A percentile compares a stretch with the other conserved stretches of the same genome.
Evolutionary conservation across 2,329 filamentous ascomycete genomes (phyloP).

Genomic region (Trichoderma brevicompactum): DNA sequence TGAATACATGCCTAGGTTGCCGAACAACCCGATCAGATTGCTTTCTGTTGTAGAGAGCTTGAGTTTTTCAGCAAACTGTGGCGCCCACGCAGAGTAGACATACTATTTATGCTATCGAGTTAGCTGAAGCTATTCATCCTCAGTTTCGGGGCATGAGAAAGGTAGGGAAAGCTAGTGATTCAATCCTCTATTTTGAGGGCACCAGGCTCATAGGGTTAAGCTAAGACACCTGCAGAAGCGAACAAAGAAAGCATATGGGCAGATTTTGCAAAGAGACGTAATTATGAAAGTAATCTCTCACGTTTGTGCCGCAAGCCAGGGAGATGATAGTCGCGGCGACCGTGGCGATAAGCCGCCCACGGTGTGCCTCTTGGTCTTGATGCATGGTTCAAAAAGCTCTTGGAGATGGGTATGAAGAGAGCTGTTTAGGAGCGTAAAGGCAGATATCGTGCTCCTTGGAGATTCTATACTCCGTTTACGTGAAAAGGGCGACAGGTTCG

Average conservation of each 20-base stretch:
- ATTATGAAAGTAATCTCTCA: slow-evolving; percentile 47
- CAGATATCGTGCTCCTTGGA: neutral
- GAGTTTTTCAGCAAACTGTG: slow-evolving; percentile 87
- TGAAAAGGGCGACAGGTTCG: neutral
- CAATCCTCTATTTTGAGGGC: neutral
- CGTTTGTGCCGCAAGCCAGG: slow-evolving; percentile 91
- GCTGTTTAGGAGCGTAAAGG: neutral
- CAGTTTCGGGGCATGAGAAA: neutral
- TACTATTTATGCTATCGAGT: slow-evolving; percentile 63
- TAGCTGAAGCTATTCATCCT: slow-evolving; percentile 2
- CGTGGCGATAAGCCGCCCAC: slow-evolving; percentile 73
- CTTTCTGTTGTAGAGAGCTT: slow-evolving; percentile 88
- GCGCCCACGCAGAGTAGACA: slow-evolving; percentile 97
- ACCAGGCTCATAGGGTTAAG: neutral
- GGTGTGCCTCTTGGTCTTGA: slow-evolving; percentile 24
- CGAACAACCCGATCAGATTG: slow-evolving; percentile 85
- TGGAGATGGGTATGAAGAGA: neutral
- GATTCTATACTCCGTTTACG: neutral
- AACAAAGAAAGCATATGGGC: neutral
- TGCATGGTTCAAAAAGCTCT: slow-evolving; percentile 16
- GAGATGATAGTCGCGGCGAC: slow-evolving; percentile 83
- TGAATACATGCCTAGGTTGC: slow-evolving; percentile 93
- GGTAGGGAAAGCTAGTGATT: neutral
- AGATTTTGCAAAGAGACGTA: neutral
- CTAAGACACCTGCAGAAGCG: neutral